phyloP scores from a whole-genome alignment of 768 basidiomycete genomes.

The Mycena filopes region DNA sequence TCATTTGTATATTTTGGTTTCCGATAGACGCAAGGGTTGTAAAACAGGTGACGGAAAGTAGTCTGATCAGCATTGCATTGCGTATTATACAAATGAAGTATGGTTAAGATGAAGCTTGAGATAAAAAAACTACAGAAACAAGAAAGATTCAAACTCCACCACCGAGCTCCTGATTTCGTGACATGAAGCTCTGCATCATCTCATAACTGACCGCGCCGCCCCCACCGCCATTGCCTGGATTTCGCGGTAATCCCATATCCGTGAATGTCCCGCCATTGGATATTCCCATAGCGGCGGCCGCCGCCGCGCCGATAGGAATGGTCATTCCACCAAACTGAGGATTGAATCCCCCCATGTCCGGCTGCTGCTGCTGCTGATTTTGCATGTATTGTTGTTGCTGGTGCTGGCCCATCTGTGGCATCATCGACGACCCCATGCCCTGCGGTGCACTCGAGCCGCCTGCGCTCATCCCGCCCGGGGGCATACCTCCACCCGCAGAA shows the following conservation, averaged over 20 bases:
- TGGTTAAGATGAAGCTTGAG: constrained; percentile 22
- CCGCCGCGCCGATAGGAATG: too few species aligned
- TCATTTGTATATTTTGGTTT: too few species aligned
- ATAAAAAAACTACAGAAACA: background rate
- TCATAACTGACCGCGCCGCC: constrained; percentile 48
- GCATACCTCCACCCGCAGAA: constrained; percentile 34
- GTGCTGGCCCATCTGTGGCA: constrained; percentile 34
- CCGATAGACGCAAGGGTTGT: too few species aligned
- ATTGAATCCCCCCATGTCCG: constrained; percentile 30
- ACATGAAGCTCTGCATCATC: constrained; percentile 57
- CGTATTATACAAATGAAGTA: constrained; percentile 26
- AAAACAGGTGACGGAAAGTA: background rate
- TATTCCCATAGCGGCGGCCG: too few species aligned
- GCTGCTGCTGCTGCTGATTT: constrained; percentile 19
- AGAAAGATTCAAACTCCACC: background rate
- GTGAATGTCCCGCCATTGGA: constrained; percentile 22
- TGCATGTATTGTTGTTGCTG: constrained; percentile 34
- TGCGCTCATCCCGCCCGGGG: constrained; percentile 28
- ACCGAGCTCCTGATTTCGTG: constrained; percentile 42
- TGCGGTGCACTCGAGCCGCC: constrained; percentile 20
- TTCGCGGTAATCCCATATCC: constrained; percentile 36
- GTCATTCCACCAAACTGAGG: constrained; percentile 26
- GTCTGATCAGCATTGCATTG: background rate
- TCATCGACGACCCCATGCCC: constrained; percentile 30
- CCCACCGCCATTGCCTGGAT: constrained; percentile 29